Conservation (phyloP, 805 yeast species). For the Wickerhamiella azymoides region DNA sequence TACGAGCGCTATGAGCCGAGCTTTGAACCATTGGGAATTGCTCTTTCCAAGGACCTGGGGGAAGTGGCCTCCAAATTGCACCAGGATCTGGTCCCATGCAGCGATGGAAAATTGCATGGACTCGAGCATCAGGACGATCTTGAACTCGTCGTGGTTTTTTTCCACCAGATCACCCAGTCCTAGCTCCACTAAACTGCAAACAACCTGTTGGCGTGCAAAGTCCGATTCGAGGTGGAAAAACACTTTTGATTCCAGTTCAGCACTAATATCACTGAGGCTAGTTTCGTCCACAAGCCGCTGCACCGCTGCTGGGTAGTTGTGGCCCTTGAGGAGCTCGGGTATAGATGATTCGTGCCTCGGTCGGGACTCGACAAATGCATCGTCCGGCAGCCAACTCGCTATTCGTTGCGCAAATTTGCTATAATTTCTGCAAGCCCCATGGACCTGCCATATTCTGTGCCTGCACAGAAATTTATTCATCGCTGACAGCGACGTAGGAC, state of each 20-base stretch:
- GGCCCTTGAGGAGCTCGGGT: conserved; percentile 2
- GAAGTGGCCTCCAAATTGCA: conserved; percentile 8
- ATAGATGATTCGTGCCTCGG: background rate
- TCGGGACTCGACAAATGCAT: background rate
- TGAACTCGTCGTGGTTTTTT: background rate
- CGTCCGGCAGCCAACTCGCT: conserved; percentile 4
- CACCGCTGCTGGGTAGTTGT: conserved; percentile 8
- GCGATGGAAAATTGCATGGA: background rate
- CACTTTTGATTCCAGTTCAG: background rate
- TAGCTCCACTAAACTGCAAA: background rate
- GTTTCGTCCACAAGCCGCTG: conserved; percentile 2
- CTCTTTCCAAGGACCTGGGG: conserved; percentile 12
- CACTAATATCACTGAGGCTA: background rate
- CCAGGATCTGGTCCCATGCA: conserved; percentile 2
- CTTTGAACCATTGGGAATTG: conserved; percentile 12
- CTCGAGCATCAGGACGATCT: background rate
- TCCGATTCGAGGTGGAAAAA: background rate
- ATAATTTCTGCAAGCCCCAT: background rate
- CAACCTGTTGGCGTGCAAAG: background rate
- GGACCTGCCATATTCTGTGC: background rate
- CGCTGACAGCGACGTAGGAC: background rate
- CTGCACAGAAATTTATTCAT: background rate
- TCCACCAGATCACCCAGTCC: conserved; percentile 12
- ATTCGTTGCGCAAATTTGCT: conserved; percentile 6
- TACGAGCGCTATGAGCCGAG: conserved; percentile 10